These are phyloP conservation scores for Phylloporus scabripes DNA, from an alignment of 768 basidiomycete species.

Conservation along the genomic window DNA sequence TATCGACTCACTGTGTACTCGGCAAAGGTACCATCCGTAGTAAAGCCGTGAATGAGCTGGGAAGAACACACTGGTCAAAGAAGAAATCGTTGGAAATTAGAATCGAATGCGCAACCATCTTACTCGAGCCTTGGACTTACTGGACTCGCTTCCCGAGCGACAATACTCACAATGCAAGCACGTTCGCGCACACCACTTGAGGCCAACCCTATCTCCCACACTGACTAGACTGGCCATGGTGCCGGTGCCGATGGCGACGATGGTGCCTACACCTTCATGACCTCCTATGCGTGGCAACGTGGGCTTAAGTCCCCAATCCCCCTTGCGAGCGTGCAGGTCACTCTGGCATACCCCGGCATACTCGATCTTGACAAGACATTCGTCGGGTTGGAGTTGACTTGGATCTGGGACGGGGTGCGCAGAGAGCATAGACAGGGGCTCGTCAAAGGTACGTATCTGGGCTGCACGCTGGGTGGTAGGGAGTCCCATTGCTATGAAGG, in stretches of 20 bases:
- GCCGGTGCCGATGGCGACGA: conserved; percentile 40
- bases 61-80: conserved; percentile 14
- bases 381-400: conserved; percentile 14
- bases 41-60: conserved; percentile 28
- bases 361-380: conserved; percentile 38
- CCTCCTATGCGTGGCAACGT: conserved; percentile 36
- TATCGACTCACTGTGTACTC: conserved; percentile 32
- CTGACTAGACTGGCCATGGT: conserved; percentile 27
- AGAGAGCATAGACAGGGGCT: conserved; percentile 11
- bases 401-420: conserved; percentile 15
- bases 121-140: conserved; percentile 12
- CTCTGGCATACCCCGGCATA: conserved; percentile 41
- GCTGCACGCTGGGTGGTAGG: conserved; percentile 26
- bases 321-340: conserved; percentile 37
- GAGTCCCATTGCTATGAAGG: neutral
- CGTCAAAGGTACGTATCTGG: conserved; percentile 13
- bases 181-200: conserved; percentile 39
- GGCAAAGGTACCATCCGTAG: conserved; percentile 41
- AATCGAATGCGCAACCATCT: no score
- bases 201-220: conserved; percentile 38
- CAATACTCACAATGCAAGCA: conserved; percentile 41
- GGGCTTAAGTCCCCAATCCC: conserved; percentile 32
- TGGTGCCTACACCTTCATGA: conserved; percentile 43
- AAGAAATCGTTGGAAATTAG: neutral
- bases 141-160: conserved; percentile 31